Base-by-base conservation (phyloP, 768 basidiomycete species). In the Calvatia gigantea region DNA sequence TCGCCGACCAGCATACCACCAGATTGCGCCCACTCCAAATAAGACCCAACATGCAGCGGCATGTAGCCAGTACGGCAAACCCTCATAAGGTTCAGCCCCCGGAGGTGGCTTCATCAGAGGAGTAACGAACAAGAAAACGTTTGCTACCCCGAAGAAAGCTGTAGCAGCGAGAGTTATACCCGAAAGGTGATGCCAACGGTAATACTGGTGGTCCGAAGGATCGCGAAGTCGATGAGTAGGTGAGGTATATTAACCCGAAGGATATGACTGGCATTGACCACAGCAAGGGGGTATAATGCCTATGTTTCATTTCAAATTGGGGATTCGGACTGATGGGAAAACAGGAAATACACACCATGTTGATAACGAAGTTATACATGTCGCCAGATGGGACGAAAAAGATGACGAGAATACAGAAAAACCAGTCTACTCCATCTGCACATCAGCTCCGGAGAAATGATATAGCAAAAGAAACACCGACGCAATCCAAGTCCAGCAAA, bases 41-140 rank as follows among this genome's bases (percentile, higher is more conserved):
- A 74, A 69, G 7, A 63, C 67, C 73, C 74, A 75, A 15, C 73
- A 70, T 15, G 67, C 72, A 3, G 75, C 64, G 29, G 70, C 71
- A 51, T 75, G 73, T 12, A 70, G 70, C 76, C 82, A 86, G 62
- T 86, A 87, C 5, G 85, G 84, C 8, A 87, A 70, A 45, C 62
- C 56, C 29, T 72, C 62, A 60, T 85, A 87, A 1, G 76, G 74
- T 31, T 74, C 69, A n/a, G 66, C 67, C 3, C 75, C 82, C 0
- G 66, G 61, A 0, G 77, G 74, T 1, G 86, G 85, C 15, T 74
- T 76, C 7, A 79, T 69, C 43, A 86, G 61, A 6, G 85, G 85
- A 1, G 79, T 77, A 44, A 81, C 54, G 46, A 77, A 71, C 15
- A 87, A 70, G 67, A 87, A 85, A 33, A 84, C 62, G 59, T 87